Conservation (phyloP, 768 basidiomycete species). For the Leccinum aurantiacum region DNA sequence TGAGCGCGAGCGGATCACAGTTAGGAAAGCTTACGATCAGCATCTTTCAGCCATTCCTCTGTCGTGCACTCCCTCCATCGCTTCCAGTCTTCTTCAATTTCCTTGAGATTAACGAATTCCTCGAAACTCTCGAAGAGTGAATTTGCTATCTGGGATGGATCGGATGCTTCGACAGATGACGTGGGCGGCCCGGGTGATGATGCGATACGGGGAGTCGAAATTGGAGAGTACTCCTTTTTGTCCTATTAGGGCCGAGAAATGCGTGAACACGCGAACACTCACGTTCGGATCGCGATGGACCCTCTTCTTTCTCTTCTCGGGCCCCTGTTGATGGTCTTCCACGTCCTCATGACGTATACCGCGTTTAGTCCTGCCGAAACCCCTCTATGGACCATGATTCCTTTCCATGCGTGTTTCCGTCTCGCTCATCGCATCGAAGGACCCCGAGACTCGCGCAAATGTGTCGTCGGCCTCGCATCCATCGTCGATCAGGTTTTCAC, state of each 20-base stretch:
- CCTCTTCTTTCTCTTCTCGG: constrained; percentile 20
- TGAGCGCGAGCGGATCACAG: background rate
- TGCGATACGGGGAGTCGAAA: constrained; percentile 24
- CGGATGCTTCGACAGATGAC: background rate
- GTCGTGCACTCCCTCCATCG: constrained; percentile 30
- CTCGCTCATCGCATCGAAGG: constrained; percentile 12
- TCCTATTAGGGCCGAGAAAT: background rate
- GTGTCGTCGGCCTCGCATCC: constrained; percentile 1
- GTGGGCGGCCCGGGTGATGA: constrained; percentile 14
- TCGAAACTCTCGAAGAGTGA: constrained; percentile 22
- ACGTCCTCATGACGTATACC: constrained; percentile 13
- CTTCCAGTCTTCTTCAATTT: constrained; percentile 24
- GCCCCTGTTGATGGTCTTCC: constrained; percentile 9
- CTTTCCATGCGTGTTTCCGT: constrained; percentile 10
- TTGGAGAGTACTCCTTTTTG: constrained; percentile 20
- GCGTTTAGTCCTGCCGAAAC: constrained; percentile 15
- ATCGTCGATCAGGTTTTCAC: background rate
- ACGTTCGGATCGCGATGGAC: constrained; percentile 20
- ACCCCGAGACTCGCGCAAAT: constrained; percentile 9
- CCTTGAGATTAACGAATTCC: constrained; percentile 21
- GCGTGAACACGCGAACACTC: constrained; percentile 2
- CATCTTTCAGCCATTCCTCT: constrained; percentile 33
- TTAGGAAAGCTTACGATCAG: constrained; percentile 25
- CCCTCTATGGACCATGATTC: background rate
- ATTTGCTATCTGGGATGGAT: constrained; percentile 13